Evolutionary conservation across 371 early-diverging fungal genomes (phyloP).

Genomic region (Haplosporangium sp.): DNA sequence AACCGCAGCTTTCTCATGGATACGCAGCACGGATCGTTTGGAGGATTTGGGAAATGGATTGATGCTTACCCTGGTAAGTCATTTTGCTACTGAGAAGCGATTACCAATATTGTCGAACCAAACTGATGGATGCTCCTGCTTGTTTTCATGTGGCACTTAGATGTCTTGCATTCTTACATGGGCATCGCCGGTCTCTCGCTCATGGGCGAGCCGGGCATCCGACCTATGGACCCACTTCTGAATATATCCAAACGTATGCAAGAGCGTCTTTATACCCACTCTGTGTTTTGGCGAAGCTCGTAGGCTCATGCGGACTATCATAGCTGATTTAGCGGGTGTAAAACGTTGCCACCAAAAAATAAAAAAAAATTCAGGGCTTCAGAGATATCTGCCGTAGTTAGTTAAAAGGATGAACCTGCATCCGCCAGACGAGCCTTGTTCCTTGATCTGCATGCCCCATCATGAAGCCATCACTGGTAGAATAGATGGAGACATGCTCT

Average conservation of each 20-base stretch:
- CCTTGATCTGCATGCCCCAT: too few relatives aligned
- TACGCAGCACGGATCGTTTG: constrained; percentile 67
- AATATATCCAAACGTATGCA: constrained; percentile 62
- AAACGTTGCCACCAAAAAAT: too few relatives aligned
- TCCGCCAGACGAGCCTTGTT: too few relatives aligned
- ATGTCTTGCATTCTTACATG: constrained; percentile 90
- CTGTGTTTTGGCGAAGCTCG: constrained; percentile 40
- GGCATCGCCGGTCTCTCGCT: constrained; percentile 82
- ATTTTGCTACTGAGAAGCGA: neutral
- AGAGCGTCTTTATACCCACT: constrained; percentile 38
- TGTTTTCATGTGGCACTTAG: constrained; percentile 51
- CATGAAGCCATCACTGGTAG: too few relatives aligned
- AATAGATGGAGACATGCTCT: too few relatives aligned
- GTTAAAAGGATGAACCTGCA: too few relatives aligned
- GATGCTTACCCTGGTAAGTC: constrained; percentile 69
- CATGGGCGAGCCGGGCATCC: constrained; percentile 66
- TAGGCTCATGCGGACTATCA: too few relatives aligned
- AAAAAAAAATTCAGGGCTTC: too few relatives aligned
- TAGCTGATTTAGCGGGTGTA: too few relatives aligned
- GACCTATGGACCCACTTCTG: constrained; percentile 62
- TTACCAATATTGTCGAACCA: too few relatives aligned
- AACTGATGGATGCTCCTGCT: neutral
- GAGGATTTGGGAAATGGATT: constrained; percentile 86
- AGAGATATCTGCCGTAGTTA: too few relatives aligned
- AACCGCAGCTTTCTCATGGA: constrained; percentile 68